Evolutionary conservation across 140 eudicot species (phyloP), one percentile per base, ranked within the genome.

Genomic region (Anethum foeniculum): DNA sequence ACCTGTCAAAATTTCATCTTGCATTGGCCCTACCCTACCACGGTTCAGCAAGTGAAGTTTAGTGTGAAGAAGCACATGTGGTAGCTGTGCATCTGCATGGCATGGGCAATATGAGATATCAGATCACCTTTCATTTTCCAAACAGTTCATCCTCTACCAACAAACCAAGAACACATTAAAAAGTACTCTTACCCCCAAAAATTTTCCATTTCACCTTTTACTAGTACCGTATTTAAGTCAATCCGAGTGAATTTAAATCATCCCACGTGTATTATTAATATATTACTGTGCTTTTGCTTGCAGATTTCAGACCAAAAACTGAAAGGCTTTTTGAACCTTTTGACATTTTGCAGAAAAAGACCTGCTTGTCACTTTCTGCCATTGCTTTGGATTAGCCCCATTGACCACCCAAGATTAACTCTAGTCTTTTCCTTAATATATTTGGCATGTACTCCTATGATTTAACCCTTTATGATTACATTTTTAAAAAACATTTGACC

Each of bases 81-180:
- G 52, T 12, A 74, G 49, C 39, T 30, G 21, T 30, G 74, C 43
- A 68, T 62, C 46, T 72, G 32, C 78, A 44, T 28, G 32, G 58
- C n/a, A 44, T 74, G 78, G 78, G 58, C 12, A 34, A 62, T 25
- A 62, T 62, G 69, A 62, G 52, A 72, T 72, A 72, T 39, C 69
- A 72, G 32, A 72, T 72, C 77, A 72, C 9, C 77, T 74, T 44
- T 74, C 78, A 0, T 74, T 74, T 74, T 74, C 78, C 78, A 74
- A 25, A 74, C 58, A 74, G 39, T 44, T 74, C 58, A 74, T 13
- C 58, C 58, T 19, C 77, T 23, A 72, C 48, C 52, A 23, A 21
- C n/a, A 68, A 68, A 68, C n/a, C 39, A 68, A 13, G 41, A 39
- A 72, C 51, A 36, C n/a, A 71, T 71, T 71, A 18, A 18, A 71